phyloP scores from a whole-genome alignment of 2,329 filamentous ascomycete genomes.

The Xylaria sp. region DNA sequence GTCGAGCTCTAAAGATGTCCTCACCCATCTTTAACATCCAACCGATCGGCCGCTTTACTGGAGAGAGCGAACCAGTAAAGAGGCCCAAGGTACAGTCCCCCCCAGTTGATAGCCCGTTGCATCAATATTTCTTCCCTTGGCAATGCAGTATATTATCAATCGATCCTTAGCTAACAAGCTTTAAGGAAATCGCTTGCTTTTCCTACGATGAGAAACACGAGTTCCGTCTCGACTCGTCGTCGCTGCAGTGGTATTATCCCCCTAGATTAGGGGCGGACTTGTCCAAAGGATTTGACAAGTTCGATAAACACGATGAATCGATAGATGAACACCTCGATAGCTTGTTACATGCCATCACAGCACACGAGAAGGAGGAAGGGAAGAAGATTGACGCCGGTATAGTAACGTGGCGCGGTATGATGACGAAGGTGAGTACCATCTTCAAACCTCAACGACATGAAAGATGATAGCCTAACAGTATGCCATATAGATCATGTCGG shows the following conservation, averaged over 20 bases:
- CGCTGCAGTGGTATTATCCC: constrained; percentile 88
- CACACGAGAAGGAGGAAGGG: constrained; percentile 74
- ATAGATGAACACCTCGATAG: constrained; percentile 89
- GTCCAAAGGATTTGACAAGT: constrained; percentile 81
- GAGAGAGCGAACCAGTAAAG: constrained; percentile 75
- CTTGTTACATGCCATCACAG: constrained; percentile 78
- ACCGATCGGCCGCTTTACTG: constrained; percentile 74
- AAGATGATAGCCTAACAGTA: constrained; percentile 23
- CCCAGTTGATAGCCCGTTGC: neutral
- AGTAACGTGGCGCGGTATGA: constrained; percentile 96
- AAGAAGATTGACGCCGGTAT: constrained; percentile 79
- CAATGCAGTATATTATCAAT: neutral
- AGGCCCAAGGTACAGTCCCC: constrained; percentile 71
- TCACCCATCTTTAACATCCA: constrained; percentile 68
- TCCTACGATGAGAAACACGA: constrained; percentile 88
- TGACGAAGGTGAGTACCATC: constrained; percentile 80
- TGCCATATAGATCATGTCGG: constrained; percentile 76
- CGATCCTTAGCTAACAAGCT: neutral
- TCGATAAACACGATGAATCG: constrained; percentile 83
- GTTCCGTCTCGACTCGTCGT: constrained; percentile 80
- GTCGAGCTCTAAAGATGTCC: constrained; percentile 18
- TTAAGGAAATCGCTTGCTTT: constrained; percentile 88
- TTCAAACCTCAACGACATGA: neutral
- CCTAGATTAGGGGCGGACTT: constrained; percentile 77
- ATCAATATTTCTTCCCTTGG: neutral